Evolutionary conservation across 768 basidiomycete species (phyloP).

Genomic region (Coprinellus aureogranulatus): DNA sequence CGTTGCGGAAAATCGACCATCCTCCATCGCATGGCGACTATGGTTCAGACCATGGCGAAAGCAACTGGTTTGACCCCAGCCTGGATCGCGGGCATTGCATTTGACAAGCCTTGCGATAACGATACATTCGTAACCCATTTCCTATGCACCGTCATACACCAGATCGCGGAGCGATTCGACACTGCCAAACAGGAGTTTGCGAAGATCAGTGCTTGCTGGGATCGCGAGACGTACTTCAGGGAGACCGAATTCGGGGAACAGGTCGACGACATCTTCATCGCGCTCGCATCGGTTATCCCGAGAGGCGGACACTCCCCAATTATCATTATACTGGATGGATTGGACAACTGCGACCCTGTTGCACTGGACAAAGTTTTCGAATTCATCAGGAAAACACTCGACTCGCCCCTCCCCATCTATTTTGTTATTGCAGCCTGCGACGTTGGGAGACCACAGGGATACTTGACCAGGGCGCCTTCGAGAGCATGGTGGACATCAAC

Average conservation of each 20-base stretch:
- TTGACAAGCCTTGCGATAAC: neutral
- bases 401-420: neutral
- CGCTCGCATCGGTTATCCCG: neutral
- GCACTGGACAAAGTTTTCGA: neutral
- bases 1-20: neutral
- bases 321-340: neutral
- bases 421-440: neutral
- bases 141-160: neutral
- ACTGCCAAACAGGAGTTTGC: neutral
- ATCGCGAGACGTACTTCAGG: neutral
- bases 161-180: neutral
- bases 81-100: neutral
- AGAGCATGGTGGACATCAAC: neutral
- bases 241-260: neutral
- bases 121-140: neutral
- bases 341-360: neutral
- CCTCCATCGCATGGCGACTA: neutral
- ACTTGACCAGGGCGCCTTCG: neutral
- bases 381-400: neutral
- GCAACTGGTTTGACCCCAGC: neutral
- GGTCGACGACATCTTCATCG: neutral
- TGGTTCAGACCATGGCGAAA: neutral
- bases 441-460: neutral
- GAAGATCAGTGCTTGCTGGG: neutral
- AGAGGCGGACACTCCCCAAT: neutral